Percentiles rank a stretch among this genome's conserved stretches.
phyloP scores from a whole-genome alignment of 2,329 filamentous ascomycete genomes.

The Rhynchosporium graminicola region DNA sequence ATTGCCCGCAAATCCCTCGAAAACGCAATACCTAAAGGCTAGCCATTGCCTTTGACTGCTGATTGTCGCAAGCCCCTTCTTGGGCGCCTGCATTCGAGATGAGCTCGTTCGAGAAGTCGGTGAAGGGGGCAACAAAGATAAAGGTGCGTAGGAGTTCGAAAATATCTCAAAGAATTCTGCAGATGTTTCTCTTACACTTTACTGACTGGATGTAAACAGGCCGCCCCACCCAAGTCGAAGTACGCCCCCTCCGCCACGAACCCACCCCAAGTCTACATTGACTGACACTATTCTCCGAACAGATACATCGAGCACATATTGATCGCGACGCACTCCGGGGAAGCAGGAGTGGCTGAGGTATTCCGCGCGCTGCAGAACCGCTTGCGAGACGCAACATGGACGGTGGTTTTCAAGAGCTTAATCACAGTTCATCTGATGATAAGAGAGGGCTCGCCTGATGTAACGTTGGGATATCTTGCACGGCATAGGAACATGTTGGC shows the following conservation, averaged over 20 bases:
- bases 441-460: slow-evolving; percentile 86
- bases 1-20: too few species aligned
- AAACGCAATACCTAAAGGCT: background rate
- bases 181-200: background rate
- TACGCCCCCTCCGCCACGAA: slow-evolving; percentile 50
- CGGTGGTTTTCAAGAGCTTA: slow-evolving; percentile 96
- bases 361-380: slow-evolving; percentile 89
- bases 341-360: slow-evolving; percentile 92
- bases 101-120: slow-evolving; percentile 97
- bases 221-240: slow-evolving; percentile 96
- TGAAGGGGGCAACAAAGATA: slow-evolving; percentile 97
- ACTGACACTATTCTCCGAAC: slow-evolving; percentile 31
- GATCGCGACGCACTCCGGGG: slow-evolving; percentile 89
- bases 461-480: slow-evolving; percentile 81
- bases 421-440: slow-evolving; percentile 98
- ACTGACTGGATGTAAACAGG: slow-evolving; percentile 50
- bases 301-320: slow-evolving; percentile 86
- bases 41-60: slow-evolving; percentile 13
- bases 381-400: slow-evolving; percentile 96
- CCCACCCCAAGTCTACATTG: slow-evolving; percentile 20
- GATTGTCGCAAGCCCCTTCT: slow-evolving; percentile 31
- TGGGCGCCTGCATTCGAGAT: slow-evolving; percentile 46
- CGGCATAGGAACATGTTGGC: slow-evolving; percentile 81
- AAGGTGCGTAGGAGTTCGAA: slow-evolving; percentile 60
- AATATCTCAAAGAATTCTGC: background rate